Evolutionary conservation across 2,329 filamentous ascomycete genomes (phyloP), one percentile per base, ranked within the genome.

Genomic region (Fusarium miscanthi): DNA sequence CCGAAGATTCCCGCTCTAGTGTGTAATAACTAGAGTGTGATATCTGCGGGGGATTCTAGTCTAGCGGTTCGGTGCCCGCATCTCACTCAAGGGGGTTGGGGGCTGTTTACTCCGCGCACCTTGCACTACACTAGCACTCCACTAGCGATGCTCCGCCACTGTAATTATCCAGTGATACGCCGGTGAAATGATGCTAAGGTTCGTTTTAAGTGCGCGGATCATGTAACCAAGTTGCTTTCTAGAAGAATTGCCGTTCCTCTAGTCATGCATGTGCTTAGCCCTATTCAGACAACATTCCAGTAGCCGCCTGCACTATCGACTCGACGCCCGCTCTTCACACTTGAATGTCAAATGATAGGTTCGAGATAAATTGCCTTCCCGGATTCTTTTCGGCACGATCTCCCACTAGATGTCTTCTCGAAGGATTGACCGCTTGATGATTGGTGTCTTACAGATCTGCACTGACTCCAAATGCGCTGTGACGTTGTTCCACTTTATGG

Each of bases 381-480:
- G 38, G 27, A 12, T 33, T 52, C 49, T 57, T 56, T 51, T 21
- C 62, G 41, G 37, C 21, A 13, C 2, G 21, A 8, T 35, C 27
- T 37, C 37, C 10, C 49, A 27, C 59, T 62, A 33, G n/a, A 40
- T 12, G 6, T 19, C 17, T 27, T 62, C 41, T 48, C 21, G 42
- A 56, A 59, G 48, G 30, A 38, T 69, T 63, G 57, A 69, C 64
- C 64, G 35, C 49, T n/a, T 33, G 16, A 31, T 63, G 38, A 43
- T 48, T 63, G 41, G 40, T 38, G 40, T 67, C 46, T 53, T 27
- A 23, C 21, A 21, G 53, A 67, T 53, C 45, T 66, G 53, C 64
- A 38, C 46, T 37, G 60, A n/a, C 65, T 35, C 57, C 46, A 68
- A 63, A 69, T 68, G 57, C 49, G 25, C 16, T 52, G 66, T 63